Evolutionary conservation across 2,329 filamentous ascomycete genomes (phyloP), one percentile per base, ranked within the genome.

Genomic region (Monosporascus sp.): DNA sequence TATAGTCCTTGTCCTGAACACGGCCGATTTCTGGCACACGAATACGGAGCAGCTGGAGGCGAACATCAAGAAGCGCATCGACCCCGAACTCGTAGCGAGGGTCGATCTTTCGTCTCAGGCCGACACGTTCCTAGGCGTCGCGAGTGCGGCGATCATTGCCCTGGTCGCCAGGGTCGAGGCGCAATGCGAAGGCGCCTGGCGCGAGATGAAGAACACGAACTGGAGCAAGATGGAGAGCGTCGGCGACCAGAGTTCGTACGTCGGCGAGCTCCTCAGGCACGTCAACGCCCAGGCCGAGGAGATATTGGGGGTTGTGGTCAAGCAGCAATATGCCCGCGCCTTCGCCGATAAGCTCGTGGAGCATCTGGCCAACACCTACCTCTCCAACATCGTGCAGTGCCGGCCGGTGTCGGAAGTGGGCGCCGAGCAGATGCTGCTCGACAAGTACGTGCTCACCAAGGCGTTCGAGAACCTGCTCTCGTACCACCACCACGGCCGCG

Each of bases 261-360:
- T 97, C 25, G 83, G 84, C 8, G 90, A 96, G 68, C 77, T 99
- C 3, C 73, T 96, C 47, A 81, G 80, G 49, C 83, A 85, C 53
- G 80, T 95, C 54, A 89, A 91, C 65, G 75, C 78, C 4, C 86
- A 84, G 58, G 82, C 88, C 15, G 80, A 80, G 27, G 89, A 94
- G 63, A 88, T 96, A 3, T 71, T 99, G 42, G 82, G 79, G 5
- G 73, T 91, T 47, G 76, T 97, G 11, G 85, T 88, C 58, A 97
- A 99, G 72, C 90, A 88, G 61, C 92, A 97, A 67, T 99, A 97
- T 69, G 90, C 92, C 9, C 81, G 94, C 54, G 92, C 94, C 0
- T 97, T 97, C 67, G 95, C 90, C 62, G 94, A 99, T 70, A 93
- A 97, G 59, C 75, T 97, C n/a, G 89, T 97, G 39, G 94, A 99